These are phyloP conservation scores for Circinella minor DNA, from an alignment of 371 early-diverging fungal species.

Conservation along the genomic window DNA sequence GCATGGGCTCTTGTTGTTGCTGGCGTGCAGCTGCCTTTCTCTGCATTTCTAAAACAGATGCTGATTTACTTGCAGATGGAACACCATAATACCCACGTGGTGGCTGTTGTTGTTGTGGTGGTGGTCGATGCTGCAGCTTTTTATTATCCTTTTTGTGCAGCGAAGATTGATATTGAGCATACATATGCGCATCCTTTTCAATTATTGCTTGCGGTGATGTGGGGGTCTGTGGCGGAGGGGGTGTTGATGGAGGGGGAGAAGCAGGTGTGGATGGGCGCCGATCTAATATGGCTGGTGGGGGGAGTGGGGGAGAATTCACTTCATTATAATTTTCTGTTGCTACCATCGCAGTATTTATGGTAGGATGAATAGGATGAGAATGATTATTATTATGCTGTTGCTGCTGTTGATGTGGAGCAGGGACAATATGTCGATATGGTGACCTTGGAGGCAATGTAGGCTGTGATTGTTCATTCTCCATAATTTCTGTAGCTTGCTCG, in stretches of 20 bases:
- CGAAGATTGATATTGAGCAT: slow-evolving; percentile 20
- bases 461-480: slow-evolving; percentile 17
- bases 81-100: neutral
- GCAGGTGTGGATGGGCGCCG: slow-evolving; percentile 7
- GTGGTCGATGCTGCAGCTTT: neutral
- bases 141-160: slow-evolving; percentile 8
- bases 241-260: slow-evolving; percentile 9
- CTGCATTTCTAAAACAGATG: neutral
- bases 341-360: neutral
- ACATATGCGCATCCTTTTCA: slow-evolving; percentile 20
- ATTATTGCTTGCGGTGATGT: slow-evolving; percentile 16
- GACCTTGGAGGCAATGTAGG: slow-evolving; percentile 26
- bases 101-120: slow-evolving; percentile 2
- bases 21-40: neutral
- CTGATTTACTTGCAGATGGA: slow-evolving; percentile 4
- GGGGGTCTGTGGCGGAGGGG: slow-evolving; percentile 3
- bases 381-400: slow-evolving; percentile 1
- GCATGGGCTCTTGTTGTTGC: slow-evolving; percentile 1
- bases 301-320: slow-evolving; percentile 41
- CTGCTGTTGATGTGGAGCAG: neutral
- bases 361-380: slow-evolving; percentile 12
- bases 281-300: slow-evolving; percentile 8
- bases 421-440: slow-evolving; percentile 24
- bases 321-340: slow-evolving; percentile 23
- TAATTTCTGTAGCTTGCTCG: slow-evolving; percentile 14